phyloP scores from a whole-genome alignment of 768 basidiomycete genomes.

The Mrakia hoshinonis region DNA sequence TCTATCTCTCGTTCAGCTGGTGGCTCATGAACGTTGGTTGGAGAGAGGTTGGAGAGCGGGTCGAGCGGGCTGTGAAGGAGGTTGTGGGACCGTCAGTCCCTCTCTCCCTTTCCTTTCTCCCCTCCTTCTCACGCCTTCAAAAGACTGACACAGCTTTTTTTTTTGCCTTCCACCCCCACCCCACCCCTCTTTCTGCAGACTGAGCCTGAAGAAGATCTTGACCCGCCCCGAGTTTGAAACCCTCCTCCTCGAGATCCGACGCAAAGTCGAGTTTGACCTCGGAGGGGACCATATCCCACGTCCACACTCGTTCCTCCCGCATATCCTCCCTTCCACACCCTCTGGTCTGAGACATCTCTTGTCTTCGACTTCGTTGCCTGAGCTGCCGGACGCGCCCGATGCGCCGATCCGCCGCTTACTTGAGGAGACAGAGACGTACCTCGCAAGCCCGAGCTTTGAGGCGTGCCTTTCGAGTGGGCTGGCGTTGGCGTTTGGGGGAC shows the following conservation, averaged over 20 bases:
- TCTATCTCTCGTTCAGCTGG: constrained; percentile 81
- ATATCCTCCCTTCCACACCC: background rate
- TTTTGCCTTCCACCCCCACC: constrained; percentile 13
- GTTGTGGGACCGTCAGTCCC: constrained; percentile 68
- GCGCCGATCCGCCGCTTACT: constrained; percentile 57
- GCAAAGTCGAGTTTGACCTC: constrained; percentile 25
- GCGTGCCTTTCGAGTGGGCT: constrained; percentile 49
- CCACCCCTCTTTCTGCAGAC: constrained; percentile 9
- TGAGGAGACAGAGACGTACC: constrained; percentile 55
- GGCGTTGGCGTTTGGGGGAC: constrained; percentile 62
- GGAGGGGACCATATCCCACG: constrained; percentile 25
- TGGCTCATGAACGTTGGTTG: constrained; percentile 88
- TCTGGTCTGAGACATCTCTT: constrained; percentile 69
- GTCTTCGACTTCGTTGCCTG: constrained; percentile 53
- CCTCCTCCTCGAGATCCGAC: constrained; percentile 18
- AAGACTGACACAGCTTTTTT: constrained; percentile 27
- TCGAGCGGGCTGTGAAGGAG: constrained; percentile 64
- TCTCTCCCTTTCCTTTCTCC: background rate
- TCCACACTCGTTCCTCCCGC: constrained; percentile 7
- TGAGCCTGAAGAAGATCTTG: constrained; percentile 31
- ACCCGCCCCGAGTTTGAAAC: constrained; percentile 29
- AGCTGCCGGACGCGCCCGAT: constrained; percentile 42
- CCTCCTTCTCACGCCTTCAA: background rate
- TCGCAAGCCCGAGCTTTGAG: constrained; percentile 61
- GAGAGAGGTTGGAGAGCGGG: constrained; percentile 69